These are phyloP conservation scores for Taphrina wiesneri DNA, from an alignment of 1,139 yeast species.

Conservation along the genomic window DNA sequence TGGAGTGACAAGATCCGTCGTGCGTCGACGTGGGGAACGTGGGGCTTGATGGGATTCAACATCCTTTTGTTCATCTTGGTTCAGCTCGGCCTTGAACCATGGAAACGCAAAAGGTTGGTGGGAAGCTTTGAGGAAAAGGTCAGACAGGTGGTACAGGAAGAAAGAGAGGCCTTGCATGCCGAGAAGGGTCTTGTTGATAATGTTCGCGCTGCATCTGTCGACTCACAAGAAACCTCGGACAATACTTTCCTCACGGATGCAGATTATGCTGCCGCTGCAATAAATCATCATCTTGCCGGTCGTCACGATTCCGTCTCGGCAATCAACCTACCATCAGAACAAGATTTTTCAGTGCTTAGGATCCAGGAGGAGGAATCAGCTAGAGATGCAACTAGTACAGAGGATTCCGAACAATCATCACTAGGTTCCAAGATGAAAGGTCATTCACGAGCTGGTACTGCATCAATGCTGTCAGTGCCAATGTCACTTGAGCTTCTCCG, in stretches of 20 bases:
- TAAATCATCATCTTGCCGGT: background rate
- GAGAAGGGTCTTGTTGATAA: background rate
- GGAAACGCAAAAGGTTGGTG: conserved; percentile 81
- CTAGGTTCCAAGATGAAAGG: background rate
- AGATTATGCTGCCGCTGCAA: conserved; percentile 3
- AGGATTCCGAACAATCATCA: background rate
- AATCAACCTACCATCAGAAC: background rate
- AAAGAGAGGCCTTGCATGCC: background rate
- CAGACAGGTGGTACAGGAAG: conserved; percentile 30
- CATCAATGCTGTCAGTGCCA: background rate
- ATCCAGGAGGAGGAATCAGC: background rate
- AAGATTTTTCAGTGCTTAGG: background rate
- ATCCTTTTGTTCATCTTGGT: conserved; percentile 73
- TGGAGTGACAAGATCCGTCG: conserved; percentile 97
- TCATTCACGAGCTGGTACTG: background rate
- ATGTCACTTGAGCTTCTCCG: background rate
- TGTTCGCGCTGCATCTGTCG: background rate
- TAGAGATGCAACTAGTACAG: background rate
- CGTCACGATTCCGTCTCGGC: background rate
- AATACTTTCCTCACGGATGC: conserved; percentile 7
- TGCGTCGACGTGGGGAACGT: conserved; percentile 96
- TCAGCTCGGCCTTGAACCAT: conserved; percentile 87
- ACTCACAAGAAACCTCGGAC: background rate
- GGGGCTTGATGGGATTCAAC: conserved; percentile 85
- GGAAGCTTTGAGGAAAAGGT: conserved; percentile 31